Base-by-base conservation (phyloP, 345 rosid genomes). In the Citrus sp. region DNA sequence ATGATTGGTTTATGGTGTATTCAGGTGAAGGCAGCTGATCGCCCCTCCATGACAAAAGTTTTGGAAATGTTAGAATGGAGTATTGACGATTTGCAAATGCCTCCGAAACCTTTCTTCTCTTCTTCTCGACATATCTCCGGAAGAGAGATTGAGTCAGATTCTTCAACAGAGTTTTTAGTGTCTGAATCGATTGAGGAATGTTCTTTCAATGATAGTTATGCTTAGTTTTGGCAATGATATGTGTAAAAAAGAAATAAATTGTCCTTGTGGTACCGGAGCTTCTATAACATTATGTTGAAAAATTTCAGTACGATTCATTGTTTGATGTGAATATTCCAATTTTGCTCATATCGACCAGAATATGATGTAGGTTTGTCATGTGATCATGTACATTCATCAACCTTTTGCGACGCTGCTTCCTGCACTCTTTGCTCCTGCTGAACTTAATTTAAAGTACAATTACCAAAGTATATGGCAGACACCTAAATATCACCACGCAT, bases 1-100 rank as follows among this genome's bases (percentile, higher is more conserved):
- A 2, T 86, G 3, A 78, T 84, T 70, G 88, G 90, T 59, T 58
- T 84, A 54, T 82, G 86, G 84, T 86, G 88, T 78, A 86, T 83
- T 70, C 85, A 86, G 61, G 75, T 78, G 73, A 55, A 42, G 24
- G 66, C 84, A 64, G 49, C 69, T 2, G 80, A 88, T 35, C 87
- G 88, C 16, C 87, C 87, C 6, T 75, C 76, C 14, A 87, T 86
- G 81, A 56, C 80, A 64, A 73, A 35, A 69, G 87, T 86, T 35
- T 69, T 86, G 35, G 85, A 84, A 63, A 84, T 84, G 87, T 78
- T 88, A 59, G 77, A 75, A 71, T 78, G 80, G 0, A 73, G 59
- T 22, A n/a, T 63, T 6, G 79, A 74, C 32, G 68, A 74, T 27
- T 73, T 88, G 70, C 76, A 77, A 73, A 59, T 82, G 80, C 87